These are phyloP conservation scores for Prunus campanulata DNA, from an alignment of 306 rosid genomes.

Conservation along the genomic window DNA sequence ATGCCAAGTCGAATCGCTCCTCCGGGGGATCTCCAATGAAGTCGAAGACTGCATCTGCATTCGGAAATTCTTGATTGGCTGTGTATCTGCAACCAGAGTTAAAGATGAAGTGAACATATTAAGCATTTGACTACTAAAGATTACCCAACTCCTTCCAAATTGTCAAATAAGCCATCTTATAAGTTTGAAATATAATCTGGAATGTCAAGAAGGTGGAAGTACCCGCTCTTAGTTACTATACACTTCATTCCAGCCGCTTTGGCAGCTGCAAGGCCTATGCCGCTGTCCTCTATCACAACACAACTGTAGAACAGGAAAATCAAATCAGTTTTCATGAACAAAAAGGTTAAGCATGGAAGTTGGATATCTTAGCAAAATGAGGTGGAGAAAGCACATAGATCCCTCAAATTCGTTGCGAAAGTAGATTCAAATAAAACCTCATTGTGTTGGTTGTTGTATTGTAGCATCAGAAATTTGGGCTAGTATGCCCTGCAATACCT, in stretches of 20 bases:
- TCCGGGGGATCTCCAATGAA: constrained; percentile 95
- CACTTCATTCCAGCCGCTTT: constrained; percentile 95
- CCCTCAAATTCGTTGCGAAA: constrained; percentile 21
- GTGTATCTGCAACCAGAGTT: constrained; percentile 64
- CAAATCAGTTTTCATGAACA: background rate
- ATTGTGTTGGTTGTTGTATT: constrained; percentile 6
- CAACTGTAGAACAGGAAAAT: constrained; percentile 51
- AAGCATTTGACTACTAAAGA: background rate
- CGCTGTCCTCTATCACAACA: constrained; percentile 94
- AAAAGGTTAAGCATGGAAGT: background rate
- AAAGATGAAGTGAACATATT: background rate
- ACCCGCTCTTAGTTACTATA: constrained; percentile 91
- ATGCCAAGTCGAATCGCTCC: constrained; percentile 86
- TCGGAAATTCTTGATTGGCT: constrained; percentile 75
- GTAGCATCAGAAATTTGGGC: constrained; percentile 56
- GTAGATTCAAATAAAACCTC: background rate
- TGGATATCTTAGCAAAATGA: background rate
- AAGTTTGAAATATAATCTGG: background rate
- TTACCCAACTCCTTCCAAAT: background rate
- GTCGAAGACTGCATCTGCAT: constrained; percentile 90
- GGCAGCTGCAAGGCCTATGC: constrained; percentile 96
- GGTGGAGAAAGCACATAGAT: too few relatives aligned
- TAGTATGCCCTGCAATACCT: constrained; percentile 86
- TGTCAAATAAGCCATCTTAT: background rate
- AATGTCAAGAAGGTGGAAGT: constrained; percentile 2